A percentile compares a stretch with the other conserved stretches of the same genome.
These are phyloP conservation scores for Penicillium griseofulvum DNA, from an alignment of 2,329 filamentous ascomycete species.

Conservation along the genomic window DNA sequence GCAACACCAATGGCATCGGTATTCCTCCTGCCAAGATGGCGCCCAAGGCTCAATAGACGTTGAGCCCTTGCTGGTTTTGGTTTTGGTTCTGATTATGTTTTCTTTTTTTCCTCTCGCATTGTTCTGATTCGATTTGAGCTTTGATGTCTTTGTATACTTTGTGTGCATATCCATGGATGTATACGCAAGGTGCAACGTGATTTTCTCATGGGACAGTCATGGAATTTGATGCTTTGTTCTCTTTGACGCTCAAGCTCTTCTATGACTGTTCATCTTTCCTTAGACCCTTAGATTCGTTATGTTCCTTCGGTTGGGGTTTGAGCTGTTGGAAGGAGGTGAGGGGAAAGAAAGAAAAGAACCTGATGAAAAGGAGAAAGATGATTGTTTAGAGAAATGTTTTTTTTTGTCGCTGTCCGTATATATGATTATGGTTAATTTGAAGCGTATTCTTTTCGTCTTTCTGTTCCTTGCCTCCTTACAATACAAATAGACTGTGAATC, in stretches of 20 bases:
- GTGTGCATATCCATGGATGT: neutral
- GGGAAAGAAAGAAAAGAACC: neutral
- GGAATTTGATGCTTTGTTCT: slow-evolving; percentile 1
- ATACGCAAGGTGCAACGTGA: neutral
- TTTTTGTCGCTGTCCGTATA: slow-evolving; percentile 1
- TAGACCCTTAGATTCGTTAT: neutral
- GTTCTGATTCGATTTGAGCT: neutral
- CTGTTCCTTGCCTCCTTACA: neutral
- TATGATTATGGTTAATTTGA: slow-evolving; percentile 5
- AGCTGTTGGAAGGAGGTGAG: neutral
- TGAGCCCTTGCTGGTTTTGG: neutral
- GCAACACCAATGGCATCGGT: slow-evolving; percentile 87
- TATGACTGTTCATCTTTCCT: neutral
- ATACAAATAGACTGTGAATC: accelerated
- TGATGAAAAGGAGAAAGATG: slow-evolving; percentile 3
- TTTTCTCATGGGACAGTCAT: neutral
- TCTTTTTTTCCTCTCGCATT: neutral
- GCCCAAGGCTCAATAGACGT: slow-evolving; percentile 6
- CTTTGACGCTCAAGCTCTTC: neutral
- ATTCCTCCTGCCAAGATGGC: slow-evolving; percentile 51
- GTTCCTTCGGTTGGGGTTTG: neutral
- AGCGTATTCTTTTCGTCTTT: neutral
- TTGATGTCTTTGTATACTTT: slow-evolving; percentile 1
- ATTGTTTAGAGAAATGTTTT: slow-evolving; percentile 6
- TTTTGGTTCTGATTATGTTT: neutral